Conservation (phyloP, 768 basidiomycete species). For the Mycena galopus region DNA sequence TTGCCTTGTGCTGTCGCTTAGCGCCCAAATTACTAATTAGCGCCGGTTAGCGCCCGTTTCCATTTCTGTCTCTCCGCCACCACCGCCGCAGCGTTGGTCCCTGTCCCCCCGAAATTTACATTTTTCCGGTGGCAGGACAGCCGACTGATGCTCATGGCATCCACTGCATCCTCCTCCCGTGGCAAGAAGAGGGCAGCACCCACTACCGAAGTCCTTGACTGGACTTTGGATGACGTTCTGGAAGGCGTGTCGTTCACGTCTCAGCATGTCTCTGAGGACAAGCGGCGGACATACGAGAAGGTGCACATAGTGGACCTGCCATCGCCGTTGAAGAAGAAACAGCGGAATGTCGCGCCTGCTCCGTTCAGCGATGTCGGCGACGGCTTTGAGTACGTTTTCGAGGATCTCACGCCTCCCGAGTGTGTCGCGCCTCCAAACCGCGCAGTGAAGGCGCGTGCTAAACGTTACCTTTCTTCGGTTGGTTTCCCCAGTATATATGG, state of each 20-base stretch:
- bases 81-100: too few species aligned
- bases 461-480: not conserved
- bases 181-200: not conserved
- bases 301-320: not conserved
- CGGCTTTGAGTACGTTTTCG: not conserved
- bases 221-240: not conserved
- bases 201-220: not conserved
- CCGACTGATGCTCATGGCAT: too few species aligned
- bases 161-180: too few species aligned
- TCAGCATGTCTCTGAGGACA: not conserved
- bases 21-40: too few species aligned
- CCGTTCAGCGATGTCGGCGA: not conserved
- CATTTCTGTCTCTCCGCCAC: too few species aligned
- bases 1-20: too few species aligned
- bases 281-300: not conserved
- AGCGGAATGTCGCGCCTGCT: not conserved
- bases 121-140: too few species aligned
- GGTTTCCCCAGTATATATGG: too few species aligned
- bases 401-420: not conserved
- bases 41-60: too few species aligned
- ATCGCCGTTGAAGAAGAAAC: not conserved
- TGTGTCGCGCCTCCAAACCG: not conserved
- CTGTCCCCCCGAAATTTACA: too few species aligned
- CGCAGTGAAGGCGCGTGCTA: not conserved
- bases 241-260: not conserved